Conservation (phyloP, 2,329 filamentous ascomycete species). For the Lachnellula cervina region DNA sequence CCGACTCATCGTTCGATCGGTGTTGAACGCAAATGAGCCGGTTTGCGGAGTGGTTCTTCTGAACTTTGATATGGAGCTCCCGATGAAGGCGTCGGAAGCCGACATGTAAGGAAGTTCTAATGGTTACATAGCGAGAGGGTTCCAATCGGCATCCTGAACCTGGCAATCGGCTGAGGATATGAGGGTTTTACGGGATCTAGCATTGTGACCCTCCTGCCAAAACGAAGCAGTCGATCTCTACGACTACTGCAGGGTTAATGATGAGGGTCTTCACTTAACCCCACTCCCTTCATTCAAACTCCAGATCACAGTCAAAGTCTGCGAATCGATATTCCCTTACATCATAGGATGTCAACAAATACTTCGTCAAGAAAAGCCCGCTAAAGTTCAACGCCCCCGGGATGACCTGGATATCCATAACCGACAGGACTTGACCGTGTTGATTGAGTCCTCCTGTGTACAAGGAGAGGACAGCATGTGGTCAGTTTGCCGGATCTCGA, state of each 20-base stretch:
- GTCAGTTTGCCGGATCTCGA: background rate
- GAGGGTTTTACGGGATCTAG: conserved; percentile 9
- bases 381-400: background rate
- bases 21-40: conserved; percentile 3
- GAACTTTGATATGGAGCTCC: conserved; percentile 6
- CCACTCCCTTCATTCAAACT: background rate
- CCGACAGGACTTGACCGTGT: conserved; percentile 1
- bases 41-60: conserved; percentile 9
- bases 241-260: conserved; percentile 2
- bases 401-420: conserved; percentile 1
- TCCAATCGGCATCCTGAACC: conserved; percentile 5
- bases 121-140: background rate
- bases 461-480: background rate
- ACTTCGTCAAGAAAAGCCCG: conserved; percentile 7
- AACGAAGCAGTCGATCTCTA: background rate
- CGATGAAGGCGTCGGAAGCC: background rate
- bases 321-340: conserved; percentile 1
- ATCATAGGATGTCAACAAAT: conserved; percentile 6
- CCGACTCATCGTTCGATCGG: conserved; percentile 5
- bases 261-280: conserved; percentile 1
- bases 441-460: conserved; percentile 1
- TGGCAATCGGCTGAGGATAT: conserved; percentile 1
- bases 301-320: background rate
- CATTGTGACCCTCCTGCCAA: conserved; percentile 6
- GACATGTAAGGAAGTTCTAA: conserved; percentile 4